Conservation (phyloP, 73 alveolate genomes). For the Durusdinium trenchii region DNA sequence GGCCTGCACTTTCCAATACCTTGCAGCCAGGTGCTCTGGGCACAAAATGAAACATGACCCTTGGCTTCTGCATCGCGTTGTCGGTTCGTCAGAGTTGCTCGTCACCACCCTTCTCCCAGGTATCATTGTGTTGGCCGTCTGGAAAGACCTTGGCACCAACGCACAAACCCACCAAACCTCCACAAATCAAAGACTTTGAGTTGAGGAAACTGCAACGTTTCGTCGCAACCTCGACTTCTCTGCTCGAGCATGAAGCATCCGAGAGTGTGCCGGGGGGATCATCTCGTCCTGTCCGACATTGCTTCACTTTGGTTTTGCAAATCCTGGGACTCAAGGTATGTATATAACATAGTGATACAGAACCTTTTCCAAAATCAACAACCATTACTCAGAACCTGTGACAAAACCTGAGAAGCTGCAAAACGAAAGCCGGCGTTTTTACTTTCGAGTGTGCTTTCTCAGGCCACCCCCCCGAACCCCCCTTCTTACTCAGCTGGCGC, state of each 20-base stretch:
- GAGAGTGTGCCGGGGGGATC: conserved; percentile 92
- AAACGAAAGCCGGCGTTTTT: too few species aligned
- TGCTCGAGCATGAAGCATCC: conserved; percentile 81
- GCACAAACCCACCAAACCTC: too few species aligned
- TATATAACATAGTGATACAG: too few species aligned
- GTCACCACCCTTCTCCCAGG: conserved; percentile 94
- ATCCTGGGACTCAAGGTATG: too few species aligned
- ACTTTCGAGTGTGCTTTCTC: too few species aligned
- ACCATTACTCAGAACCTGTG: too few species aligned
- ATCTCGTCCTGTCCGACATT: conserved; percentile 82
- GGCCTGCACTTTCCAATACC: conserved; percentile 83
- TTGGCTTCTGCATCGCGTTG: not conserved
- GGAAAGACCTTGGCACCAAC: conserved; percentile 34
- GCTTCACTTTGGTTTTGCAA: too few species aligned
- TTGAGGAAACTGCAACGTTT: not conserved
- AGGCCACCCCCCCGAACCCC: too few species aligned
- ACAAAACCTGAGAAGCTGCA: too few species aligned
- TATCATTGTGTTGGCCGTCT: conserved; percentile 90
- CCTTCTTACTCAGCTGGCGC: too few species aligned
- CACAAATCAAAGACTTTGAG: not conserved
- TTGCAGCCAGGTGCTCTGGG: not conserved
- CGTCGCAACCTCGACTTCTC: conserved; percentile 86
- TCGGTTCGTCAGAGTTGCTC: conserved; percentile 4
- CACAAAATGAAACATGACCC: not conserved
- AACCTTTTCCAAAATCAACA: too few species aligned